phyloP scores from a whole-genome alignment of 164 flowering plant genomes.

The Berberis vulgaris region DNA sequence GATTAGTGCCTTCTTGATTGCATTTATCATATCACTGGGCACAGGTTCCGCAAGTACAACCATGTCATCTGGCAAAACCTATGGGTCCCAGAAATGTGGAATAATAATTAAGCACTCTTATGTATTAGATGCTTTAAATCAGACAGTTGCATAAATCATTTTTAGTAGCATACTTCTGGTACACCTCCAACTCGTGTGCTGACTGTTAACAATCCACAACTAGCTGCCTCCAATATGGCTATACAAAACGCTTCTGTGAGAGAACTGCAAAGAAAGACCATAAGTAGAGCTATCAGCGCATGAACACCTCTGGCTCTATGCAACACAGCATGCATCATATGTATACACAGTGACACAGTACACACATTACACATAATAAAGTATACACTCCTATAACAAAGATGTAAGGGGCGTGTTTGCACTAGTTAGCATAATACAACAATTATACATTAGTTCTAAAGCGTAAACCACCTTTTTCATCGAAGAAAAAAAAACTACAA shows the following conservation, averaged over 20 bases:
- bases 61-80: constrained; percentile 99
- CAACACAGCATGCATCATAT: not conserved
- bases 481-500: not conserved
- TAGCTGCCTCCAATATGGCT: constrained; percentile 97
- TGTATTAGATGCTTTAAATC: not conserved
- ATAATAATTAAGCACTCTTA: not conserved
- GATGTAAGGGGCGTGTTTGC: not conserved
- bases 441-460: no score
- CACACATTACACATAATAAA: not conserved
- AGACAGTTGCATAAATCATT: not conserved
- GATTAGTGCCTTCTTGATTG: constrained; percentile 64
- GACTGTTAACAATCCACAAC: constrained; percentile 96
- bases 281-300: not conserved
- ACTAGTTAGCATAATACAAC: not conserved
- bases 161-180: constrained; percentile 61
- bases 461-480: no score
- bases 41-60: constrained; percentile 87
- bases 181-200: constrained; percentile 99
- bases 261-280: constrained; percentile 43
- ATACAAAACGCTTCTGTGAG: constrained; percentile 98
- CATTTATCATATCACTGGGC: constrained; percentile 84
- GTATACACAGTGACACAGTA: not conserved
- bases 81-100: not conserved
- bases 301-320: not conserved
- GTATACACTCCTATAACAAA: no score